Base-by-base conservation (phyloP, 2,329 filamentous ascomycete genomes). In the Coleophoma cylindrospora region DNA sequence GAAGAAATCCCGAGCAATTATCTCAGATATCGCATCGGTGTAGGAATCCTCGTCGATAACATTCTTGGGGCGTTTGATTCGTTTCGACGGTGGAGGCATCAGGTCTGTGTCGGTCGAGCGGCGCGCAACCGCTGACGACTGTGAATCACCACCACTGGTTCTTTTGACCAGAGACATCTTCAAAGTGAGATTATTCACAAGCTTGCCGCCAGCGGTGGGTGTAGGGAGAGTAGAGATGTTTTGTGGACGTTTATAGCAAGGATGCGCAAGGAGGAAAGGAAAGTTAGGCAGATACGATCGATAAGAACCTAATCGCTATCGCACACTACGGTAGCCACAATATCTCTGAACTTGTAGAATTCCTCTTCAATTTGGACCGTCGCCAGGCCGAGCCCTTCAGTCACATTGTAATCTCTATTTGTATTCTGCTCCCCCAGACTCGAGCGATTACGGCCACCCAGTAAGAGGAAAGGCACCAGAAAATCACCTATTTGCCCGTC, bases 1-100 rank as follows among this genome's bases (percentile, higher is more conserved):
- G 63, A 97, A 99, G 74, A 95, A 99, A 74, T 99, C 94, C 57
- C 94, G 84, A 10, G 90, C 89, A 55, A 99, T 96, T 64, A 99
- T 97, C 59, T 94, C 86, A 0, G 91, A 96, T 27, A 99, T 76
- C 1, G 89, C 87, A 51, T 91, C 84, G 2, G 90, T 94, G 68
- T 99, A 99, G 48, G 87, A 84, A 59, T 99, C 92, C 75, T 99
- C 94, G 67, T 96, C 90, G 27, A 99, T 80, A 27, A 96, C 84
- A 54, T 86, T 87, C 54, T 86, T 84, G 0, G 94, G 94, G 47
- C 94, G 81, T 70, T 96, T 96, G 64, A 96, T 95, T 51, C 90
- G 86, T 68, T 96, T 97, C 4, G 91, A 89, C 6, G 92, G 91
- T 11, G 91, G 91, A 14, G 89, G 87, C 91, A 96, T 97, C 48